A percentile compares a stretch with the other conserved stretches of the same genome.
phyloP scores from a whole-genome alignment of 2,329 filamentous ascomycete genomes.

The Stachybotrys chartarum region DNA sequence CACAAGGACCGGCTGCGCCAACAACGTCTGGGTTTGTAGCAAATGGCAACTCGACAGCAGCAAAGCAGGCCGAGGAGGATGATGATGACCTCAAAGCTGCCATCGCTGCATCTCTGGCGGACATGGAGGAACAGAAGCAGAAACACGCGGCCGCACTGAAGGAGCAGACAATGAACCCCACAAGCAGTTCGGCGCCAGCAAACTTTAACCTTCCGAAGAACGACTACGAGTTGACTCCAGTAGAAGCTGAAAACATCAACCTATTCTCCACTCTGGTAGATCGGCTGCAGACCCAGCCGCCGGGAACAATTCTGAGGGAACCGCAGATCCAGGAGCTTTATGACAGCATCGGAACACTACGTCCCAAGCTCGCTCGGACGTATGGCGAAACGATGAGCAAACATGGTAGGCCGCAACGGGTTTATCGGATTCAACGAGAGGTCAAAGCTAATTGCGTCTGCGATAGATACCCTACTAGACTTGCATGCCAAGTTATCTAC shows the following conservation, averaged over 20 bases:
- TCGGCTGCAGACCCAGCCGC: conserved; percentile 87
- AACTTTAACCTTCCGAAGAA: conserved; percentile 66
- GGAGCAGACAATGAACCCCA: conserved; percentile 55
- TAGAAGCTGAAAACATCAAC: conserved; percentile 97
- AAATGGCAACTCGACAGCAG: conserved; percentile 25
- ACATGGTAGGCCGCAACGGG: conserved; percentile 57
- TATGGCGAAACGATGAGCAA: conserved; percentile 99
- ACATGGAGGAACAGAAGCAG: conserved; percentile 98
- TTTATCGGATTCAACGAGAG: not conserved
- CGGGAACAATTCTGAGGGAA: conserved; percentile 91
- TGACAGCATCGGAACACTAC: conserved; percentile 87
- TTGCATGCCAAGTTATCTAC: conserved; percentile 92
- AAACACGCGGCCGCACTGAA: conserved; percentile 78
- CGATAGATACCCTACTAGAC: conserved; percentile 78
- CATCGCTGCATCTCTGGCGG: conserved; percentile 86
- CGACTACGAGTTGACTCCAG: conserved; percentile 86
- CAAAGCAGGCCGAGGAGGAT: conserved; percentile 65
- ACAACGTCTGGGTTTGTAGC: conserved; percentile 28
- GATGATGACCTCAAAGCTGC: conserved; percentile 91
- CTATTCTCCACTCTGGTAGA: conserved; percentile 92
- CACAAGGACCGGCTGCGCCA: conserved; percentile 65
- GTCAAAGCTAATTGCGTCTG: not conserved
- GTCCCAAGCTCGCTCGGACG: conserved; percentile 88
- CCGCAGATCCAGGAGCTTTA: conserved; percentile 98
- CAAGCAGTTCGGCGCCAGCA: conserved; percentile 28